Base-by-base conservation (phyloP, 2,329 filamentous ascomycete genomes). In the Epichloe glyceriae region DNA sequence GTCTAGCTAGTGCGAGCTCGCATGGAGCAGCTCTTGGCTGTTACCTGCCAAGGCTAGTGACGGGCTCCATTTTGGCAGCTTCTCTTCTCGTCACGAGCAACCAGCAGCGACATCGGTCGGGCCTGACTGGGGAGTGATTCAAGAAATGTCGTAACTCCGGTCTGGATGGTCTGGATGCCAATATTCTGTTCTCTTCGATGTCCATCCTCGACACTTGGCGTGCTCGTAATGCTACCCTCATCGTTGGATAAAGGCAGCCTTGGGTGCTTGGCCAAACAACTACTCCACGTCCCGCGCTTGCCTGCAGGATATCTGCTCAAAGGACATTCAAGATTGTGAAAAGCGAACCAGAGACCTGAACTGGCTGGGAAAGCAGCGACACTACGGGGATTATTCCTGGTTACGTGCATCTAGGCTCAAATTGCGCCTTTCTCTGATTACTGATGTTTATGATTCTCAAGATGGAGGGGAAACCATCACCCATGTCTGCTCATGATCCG, bases 251-350 rank as follows among this genome's bases (percentile, higher is more conserved):
- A 19, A 22, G n/a, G 39, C 19, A n/a, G 39, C 17, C 39, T 41
- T 22, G n/a, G 19, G 26, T 8, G 26, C 7, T 26, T 26, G 26
- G 26, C 26, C 39, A 17, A 10, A 40, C n/a, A n/a, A 40, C 17
- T 6, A 41, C 39, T 22, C 17, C 33, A 19, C 34, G 34, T 45
- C 40, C 41, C 48, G 20, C 40, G n/a, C 30, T 22, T 17, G 5
- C 41, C 35, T 50, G 49, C 43, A 41, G 15, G n/a, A 33, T 15
- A 37, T 46, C 42, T 46, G 49, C 35, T 33, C 49, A 41, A 35
- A 46, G 41, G 42, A 35, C 8, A 10, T 30, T 30, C 22, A 26
- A 26, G 3, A 30, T 10, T 30, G 8, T 30, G 26, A 30, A 8
- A 30, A 30, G 26, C 26, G 8, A 11, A 10, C 3, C 26, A 4